Percentiles rank a stretch among this genome's conserved stretches.
phyloP scores from a whole-genome alignment of 805 yeast genomes.

The Starmerella floricola region DNA sequence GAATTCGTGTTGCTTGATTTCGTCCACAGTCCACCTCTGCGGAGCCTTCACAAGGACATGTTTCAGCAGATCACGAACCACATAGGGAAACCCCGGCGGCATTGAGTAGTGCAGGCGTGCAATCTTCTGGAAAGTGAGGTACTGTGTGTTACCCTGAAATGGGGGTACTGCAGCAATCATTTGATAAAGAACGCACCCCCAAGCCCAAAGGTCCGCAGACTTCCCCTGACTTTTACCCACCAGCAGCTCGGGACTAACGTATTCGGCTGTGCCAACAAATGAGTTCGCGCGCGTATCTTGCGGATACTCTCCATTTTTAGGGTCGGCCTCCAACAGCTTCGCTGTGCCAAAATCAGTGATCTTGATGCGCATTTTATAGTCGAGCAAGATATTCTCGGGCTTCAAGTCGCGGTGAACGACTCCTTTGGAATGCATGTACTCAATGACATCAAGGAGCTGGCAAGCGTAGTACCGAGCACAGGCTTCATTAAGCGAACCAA shows the following conservation, averaged over 20 bases:
- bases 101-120: constrained; percentile 62
- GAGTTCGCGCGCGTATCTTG: constrained; percentile 40
- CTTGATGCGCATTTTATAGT: constrained; percentile 74
- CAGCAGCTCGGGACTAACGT: constrained; percentile 84
- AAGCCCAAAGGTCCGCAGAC: constrained; percentile 84
- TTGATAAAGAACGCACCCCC: constrained; percentile 81
- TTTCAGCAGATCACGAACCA: constrained; percentile 53
- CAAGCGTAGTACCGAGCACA: constrained; percentile 70
- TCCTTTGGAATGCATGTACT: constrained; percentile 77
- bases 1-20: constrained; percentile 59
- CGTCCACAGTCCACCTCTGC: constrained; percentile 44
- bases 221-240: constrained; percentile 69
- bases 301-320: constrained; percentile 26
- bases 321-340: constrained; percentile 41
- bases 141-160: constrained; percentile 75
- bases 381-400: constrained; percentile 84
- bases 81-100: constrained; percentile 52
- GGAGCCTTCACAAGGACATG: constrained; percentile 59
- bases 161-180: constrained; percentile 78
- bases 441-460: constrained; percentile 83
- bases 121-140: constrained; percentile 78
- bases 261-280: constrained; percentile 96
- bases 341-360: constrained; percentile 99
- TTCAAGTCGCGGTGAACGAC: constrained; percentile 88
- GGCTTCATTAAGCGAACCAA: constrained; percentile 62